phyloP scores from a whole-genome alignment of 768 basidiomycete genomes.

The Podaxis sp. region DNA sequence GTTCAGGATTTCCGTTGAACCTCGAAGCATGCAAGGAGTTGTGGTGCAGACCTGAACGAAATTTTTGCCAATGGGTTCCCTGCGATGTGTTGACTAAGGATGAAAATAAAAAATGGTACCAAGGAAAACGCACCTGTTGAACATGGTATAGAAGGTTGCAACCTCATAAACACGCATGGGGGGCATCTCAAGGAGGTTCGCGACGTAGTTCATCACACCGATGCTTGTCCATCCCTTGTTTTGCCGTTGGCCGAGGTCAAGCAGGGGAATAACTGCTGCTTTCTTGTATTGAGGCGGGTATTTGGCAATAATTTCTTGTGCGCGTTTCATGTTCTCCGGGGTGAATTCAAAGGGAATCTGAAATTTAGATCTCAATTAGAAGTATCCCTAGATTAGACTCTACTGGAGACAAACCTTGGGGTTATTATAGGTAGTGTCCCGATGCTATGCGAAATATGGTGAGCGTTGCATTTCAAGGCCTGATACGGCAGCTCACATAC shows the following conservation, averaged over 20 bases:
- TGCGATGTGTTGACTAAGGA: conserved; percentile 25
- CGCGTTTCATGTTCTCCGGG: conserved; percentile 78
- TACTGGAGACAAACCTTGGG: conserved; percentile 57
- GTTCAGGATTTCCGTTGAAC: conserved; percentile 87
- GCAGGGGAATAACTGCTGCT: conserved; percentile 93
- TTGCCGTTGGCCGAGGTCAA: conserved; percentile 95
- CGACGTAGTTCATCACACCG: conserved; percentile 98
- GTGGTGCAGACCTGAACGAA: conserved; percentile 99
- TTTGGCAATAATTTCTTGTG: conserved; percentile 84
- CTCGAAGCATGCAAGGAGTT: conserved; percentile 95
- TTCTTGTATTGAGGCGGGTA: conserved; percentile 99
- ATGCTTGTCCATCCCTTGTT: conserved; percentile 99
- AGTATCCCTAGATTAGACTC: not conserved
- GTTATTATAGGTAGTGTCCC: conserved; percentile 94
- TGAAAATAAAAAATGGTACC: conserved; percentile 4
- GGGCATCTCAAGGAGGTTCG: conserved; percentile 88
- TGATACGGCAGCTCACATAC: conserved; percentile 45
- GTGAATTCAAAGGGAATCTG: conserved; percentile 92
- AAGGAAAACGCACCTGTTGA: conserved; percentile 73
- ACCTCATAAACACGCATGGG: conserved; percentile 99
- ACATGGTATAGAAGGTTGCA: conserved; percentile 99
- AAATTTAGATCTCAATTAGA: not conserved
- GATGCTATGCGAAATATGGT: conserved; percentile 59
- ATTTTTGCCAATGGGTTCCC: conserved; percentile 90
- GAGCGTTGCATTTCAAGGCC: conserved; percentile 14